These are phyloP conservation scores for Arthroderma sp. DNA, from an alignment of 2,329 filamentous ascomycete genomes.

Conservation along the genomic window DNA sequence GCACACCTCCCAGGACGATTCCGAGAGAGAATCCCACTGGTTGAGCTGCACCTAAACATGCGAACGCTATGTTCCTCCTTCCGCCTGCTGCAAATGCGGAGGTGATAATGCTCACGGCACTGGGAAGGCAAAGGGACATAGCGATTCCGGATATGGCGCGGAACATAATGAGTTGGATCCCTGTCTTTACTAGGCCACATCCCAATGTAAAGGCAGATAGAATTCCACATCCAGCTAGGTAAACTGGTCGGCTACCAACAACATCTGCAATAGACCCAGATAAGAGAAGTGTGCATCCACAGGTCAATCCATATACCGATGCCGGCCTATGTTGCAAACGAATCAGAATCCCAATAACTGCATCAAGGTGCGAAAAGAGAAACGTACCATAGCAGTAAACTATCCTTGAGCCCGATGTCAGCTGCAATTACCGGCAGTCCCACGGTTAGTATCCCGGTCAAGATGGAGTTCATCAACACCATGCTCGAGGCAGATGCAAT, in stretches of 20 bases:
- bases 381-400: conserved; percentile 18
- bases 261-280: conserved; percentile 40
- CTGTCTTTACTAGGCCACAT: conserved; percentile 29
- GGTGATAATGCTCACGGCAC: conserved; percentile 38
- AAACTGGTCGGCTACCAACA: conserved; percentile 37
- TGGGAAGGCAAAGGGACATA: conserved; percentile 36
- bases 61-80: conserved; percentile 41
- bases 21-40: conserved; percentile 41
- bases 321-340: conserved; percentile 17
- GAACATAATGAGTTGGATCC: conserved; percentile 36
- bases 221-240: conserved; percentile 35
- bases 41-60: conserved; percentile 38
- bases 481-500: conserved; percentile 15
- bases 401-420: conserved; percentile 16
- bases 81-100: conserved; percentile 34
- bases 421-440: conserved; percentile 17
- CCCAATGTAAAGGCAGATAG: conserved; percentile 32
- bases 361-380: neutral
- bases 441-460: conserved; percentile 18
- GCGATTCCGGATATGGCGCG: conserved; percentile 36
- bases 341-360: neutral
- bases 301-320: conserved; percentile 25
- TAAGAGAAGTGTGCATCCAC: conserved; percentile 37
- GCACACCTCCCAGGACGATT: conserved; percentile 38
- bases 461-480: conserved; percentile 15